Evolutionary conservation across 2,329 filamentous ascomycete species (phyloP), one percentile per base, ranked within the genome.

Genomic region (Botryosphaeria dothidea): DNA sequence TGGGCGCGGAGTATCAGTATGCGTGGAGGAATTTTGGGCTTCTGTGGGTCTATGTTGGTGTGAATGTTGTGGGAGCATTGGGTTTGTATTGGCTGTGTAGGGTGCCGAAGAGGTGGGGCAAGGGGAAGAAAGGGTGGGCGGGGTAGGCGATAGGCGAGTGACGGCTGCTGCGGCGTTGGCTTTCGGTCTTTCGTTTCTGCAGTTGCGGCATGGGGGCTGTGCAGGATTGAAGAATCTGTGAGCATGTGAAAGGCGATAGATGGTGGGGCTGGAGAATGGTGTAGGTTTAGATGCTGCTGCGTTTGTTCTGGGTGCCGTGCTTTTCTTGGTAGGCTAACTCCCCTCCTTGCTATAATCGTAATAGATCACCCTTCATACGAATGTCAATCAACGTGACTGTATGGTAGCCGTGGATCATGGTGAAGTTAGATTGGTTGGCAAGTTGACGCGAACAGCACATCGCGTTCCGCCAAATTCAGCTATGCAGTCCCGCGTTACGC

Each of bases 1-100:
- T 84, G 27, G 75, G 72, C 60, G 75, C 77, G n/a, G 68, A 69
- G 19, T 81, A 77, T 62, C 66, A 62, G 9, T 71, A 81, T 38
- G 67, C 74, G 41, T 83, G 82, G 82, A 73, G 82, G 45, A 79
- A 85, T 66, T 81, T 83, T 56, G 83, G 83, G 1, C 71, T 85
- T 19, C 66, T 84, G 65, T 83, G 78, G 72, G 80, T 73, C 4
- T 84, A 76, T 65, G 76, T 84, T 23, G 72, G 75, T 9, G 81
- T 84, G 67, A 85, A 85, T 68, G 69, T 80, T 9, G 66, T 71
- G 11, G 79, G 72, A 0, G 82, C 83, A 1, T 68, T 82, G 8
- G 73, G 77, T 31, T 68, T 85, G 31, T 84, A 84, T 68, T 84
- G 81, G 81, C 64, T 82, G 38, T 73, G 76, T 6, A 73, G 83